Percentiles rank a stretch among this genome's conserved stretches.
Conservation (phyloP, 768 basidiomycete species). For the Albatrellus ellisii region DNA sequence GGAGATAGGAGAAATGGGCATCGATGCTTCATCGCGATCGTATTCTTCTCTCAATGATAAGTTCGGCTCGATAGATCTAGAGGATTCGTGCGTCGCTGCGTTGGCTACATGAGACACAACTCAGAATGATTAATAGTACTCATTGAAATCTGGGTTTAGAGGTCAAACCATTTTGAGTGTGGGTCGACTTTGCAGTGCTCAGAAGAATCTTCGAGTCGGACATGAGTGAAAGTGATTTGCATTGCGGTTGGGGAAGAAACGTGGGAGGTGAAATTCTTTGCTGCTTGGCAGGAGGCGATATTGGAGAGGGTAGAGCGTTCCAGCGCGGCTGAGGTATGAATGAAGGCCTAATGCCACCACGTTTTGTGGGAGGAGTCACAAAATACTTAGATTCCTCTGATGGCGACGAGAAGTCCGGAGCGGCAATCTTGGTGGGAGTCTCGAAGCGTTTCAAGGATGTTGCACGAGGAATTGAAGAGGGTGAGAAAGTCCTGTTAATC, state of each 20-base stretch:
- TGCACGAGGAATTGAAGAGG: constrained; percentile 40
- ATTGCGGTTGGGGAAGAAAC: constrained; percentile 19
- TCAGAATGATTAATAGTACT: constrained; percentile 1
- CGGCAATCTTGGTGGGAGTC: constrained; percentile 14
- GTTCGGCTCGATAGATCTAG: background rate
- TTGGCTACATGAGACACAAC: background rate
- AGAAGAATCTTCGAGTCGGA: background rate
- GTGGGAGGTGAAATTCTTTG: constrained; percentile 17
- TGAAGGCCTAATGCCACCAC: constrained; percentile 32
- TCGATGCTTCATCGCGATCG: background rate
- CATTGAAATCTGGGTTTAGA: constrained; percentile 1
- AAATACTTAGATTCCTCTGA: constrained; percentile 25
- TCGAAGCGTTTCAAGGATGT: constrained; percentile 24
- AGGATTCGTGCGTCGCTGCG: background rate
- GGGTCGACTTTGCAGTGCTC: background rate
- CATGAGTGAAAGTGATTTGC: background rate
- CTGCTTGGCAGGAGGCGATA: constrained; percentile 20
- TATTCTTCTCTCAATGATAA: background rate
- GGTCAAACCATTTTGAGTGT: background rate
- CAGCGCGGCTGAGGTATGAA: constrained; percentile 48
- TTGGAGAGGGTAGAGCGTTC: constrained; percentile 4
- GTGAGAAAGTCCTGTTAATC: constrained; percentile 18
- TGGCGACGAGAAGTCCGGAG: constrained; percentile 19
- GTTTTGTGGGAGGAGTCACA: constrained; percentile 41
- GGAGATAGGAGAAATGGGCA: constrained; percentile 18